Conservation (phyloP, 2,329 filamentous ascomycete species). For the Lasiodiplodia sp. region DNA sequence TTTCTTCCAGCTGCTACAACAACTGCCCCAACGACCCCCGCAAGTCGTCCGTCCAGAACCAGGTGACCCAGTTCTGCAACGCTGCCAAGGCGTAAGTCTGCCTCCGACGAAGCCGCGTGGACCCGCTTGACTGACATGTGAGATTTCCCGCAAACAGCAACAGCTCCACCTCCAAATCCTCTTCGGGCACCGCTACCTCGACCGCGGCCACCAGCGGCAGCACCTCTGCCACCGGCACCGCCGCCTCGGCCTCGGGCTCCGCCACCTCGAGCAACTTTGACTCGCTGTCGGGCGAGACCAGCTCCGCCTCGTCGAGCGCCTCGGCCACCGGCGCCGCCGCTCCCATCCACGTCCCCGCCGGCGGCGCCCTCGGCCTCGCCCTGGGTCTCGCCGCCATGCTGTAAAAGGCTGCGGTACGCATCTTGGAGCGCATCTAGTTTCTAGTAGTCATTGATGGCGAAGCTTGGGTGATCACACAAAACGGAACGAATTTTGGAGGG, state of each 20-base stretch:
- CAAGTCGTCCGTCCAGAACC: conserved; percentile 42
- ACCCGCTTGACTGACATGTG: neutral
- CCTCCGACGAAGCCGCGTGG: neutral
- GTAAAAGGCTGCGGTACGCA: neutral
- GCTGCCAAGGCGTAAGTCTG: conserved; percentile 50
- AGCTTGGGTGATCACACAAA: neutral
- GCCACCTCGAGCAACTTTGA: conserved; percentile 7
- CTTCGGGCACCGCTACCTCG: neutral
- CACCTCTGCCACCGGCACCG: neutral
- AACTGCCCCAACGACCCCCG: conserved; percentile 64
- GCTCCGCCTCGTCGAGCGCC: neutral
- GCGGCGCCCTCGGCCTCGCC: conserved; percentile 13
- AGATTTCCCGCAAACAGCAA: neutral
- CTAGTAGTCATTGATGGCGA: neutral
- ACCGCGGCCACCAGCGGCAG: neutral
- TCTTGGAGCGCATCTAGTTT: neutral
- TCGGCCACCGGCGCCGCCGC: conserved; percentile 16
- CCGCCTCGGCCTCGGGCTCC: conserved; percentile 7
- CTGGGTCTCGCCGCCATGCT: conserved; percentile 10
- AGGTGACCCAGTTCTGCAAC: conserved; percentile 49
- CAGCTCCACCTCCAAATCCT: neutral
- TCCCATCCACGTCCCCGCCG: conserved; percentile 8
- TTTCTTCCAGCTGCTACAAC: conserved; percentile 62
- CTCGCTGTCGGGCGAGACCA: conserved; percentile 16
- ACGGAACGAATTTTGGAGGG: neutral